A percentile compares a stretch with the other conserved stretches of the same genome.
Conservation (phyloP, 768 basidiomycete species). For the Exsudoporus frostii region DNA sequence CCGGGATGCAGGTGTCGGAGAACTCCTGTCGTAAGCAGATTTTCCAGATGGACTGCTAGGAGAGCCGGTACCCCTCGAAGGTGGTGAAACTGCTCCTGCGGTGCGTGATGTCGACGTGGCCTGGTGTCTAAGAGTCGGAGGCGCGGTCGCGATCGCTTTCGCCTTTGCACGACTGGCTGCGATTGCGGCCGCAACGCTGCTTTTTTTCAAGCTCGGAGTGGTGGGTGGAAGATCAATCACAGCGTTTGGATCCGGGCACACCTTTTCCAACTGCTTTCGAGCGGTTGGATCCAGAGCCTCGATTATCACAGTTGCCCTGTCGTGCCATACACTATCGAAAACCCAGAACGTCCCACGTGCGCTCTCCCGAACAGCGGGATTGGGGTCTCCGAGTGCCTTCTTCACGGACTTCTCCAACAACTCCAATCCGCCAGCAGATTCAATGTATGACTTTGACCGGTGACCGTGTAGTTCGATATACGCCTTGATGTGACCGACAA, state of each 20-base stretch:
- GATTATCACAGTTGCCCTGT: slow-evolving; percentile 60
- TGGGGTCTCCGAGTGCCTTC: slow-evolving; percentile 73
- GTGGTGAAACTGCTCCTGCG: slow-evolving; percentile 41
- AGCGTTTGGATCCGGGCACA: slow-evolving; percentile 59
- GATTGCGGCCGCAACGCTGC: slow-evolving; percentile 80
- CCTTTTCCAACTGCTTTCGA: slow-evolving; percentile 84
- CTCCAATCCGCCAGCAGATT: slow-evolving; percentile 65
- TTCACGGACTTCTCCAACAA: slow-evolving; percentile 70
- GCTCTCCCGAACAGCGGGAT: slow-evolving; percentile 72
- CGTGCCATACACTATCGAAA: slow-evolving; percentile 73
- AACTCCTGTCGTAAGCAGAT: slow-evolving; percentile 39
- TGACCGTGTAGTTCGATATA: slow-evolving; percentile 73
- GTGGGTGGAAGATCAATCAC: slow-evolving; percentile 43
- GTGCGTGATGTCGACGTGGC: slow-evolving; percentile 70
- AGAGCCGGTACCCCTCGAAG: slow-evolving; percentile 37
- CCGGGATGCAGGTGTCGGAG: slow-evolving; percentile 38
- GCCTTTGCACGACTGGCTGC: slow-evolving; percentile 89
- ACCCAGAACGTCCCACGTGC: slow-evolving; percentile 78
- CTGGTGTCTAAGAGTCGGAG: slow-evolving; percentile 77
- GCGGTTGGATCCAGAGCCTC: slow-evolving; percentile 63
- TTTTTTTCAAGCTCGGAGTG: slow-evolving; percentile 66
- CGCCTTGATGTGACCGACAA: slow-evolving; percentile 64
- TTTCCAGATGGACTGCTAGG: slow-evolving; percentile 42
- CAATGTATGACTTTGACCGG: slow-evolving; percentile 62
- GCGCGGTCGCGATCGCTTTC: slow-evolving; percentile 77